Percentiles rank a stretch among this genome's conserved stretches.
These are phyloP conservation scores for Clonostachys chloroleuca DNA, from an alignment of 2,329 filamentous ascomycete genomes.

Conservation along the genomic window DNA sequence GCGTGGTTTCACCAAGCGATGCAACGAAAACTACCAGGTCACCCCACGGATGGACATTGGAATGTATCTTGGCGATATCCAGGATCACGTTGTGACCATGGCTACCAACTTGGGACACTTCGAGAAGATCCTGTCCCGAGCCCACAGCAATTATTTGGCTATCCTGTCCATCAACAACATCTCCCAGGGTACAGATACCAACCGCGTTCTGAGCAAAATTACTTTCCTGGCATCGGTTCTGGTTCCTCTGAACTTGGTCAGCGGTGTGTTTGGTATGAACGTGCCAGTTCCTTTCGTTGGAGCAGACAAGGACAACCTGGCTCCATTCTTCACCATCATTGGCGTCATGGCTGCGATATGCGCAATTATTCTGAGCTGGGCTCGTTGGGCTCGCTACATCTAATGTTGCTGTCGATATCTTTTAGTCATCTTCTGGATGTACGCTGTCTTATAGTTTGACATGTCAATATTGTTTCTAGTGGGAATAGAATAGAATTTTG, in stretches of 20 bases:
- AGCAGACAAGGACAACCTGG: slow-evolving; percentile 42
- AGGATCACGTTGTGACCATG: slow-evolving; percentile 99
- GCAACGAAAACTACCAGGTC: slow-evolving; percentile 95
- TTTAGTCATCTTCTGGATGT: background rate
- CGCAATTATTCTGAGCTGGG: slow-evolving; percentile 36
- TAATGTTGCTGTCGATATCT: slow-evolving; percentile 15
- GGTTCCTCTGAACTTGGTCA: slow-evolving; percentile 93
- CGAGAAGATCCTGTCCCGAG: slow-evolving; percentile 93
- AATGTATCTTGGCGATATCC: slow-evolving; percentile 93
- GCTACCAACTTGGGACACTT: slow-evolving; percentile 94
- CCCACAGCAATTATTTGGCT: slow-evolving; percentile 93
- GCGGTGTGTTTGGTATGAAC: slow-evolving; percentile 86
- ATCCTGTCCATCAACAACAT: slow-evolving; percentile 92
- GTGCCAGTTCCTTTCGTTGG: slow-evolving; percentile 64
- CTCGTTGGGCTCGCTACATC: slow-evolving; percentile 41
- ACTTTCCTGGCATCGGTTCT: slow-evolving; percentile 91
- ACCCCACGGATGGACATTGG: slow-evolving; percentile 96
- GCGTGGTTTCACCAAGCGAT: slow-evolving; percentile 95
- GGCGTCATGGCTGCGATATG: slow-evolving; percentile 49
- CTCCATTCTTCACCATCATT: slow-evolving; percentile 47
- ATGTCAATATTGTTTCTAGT: background rate
- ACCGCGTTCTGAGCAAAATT: slow-evolving; percentile 89
- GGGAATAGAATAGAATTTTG: background rate
- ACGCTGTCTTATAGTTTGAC: background rate
- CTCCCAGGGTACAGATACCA: slow-evolving; percentile 80